A percentile compares a stretch with the other conserved stretches of the same genome.
Conservation (phyloP, 768 basidiomycete species). For the Steccherinum ochraceum region DNA sequence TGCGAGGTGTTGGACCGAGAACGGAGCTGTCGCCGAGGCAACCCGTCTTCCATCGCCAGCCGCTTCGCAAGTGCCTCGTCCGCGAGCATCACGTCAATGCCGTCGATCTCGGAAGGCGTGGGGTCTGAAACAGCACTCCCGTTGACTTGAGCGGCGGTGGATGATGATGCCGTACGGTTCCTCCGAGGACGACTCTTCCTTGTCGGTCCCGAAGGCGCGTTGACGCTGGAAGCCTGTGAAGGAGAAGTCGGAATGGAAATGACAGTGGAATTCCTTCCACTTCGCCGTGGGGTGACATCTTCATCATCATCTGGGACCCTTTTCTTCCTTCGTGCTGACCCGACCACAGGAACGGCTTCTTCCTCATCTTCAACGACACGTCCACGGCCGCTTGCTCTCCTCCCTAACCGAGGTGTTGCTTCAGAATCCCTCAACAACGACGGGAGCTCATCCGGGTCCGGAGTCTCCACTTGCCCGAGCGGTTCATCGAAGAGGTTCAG, state of each 20-base stretch:
- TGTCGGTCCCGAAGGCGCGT: background rate
- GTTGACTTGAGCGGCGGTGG: background rate
- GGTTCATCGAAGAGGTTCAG: background rate
- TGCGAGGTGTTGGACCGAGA: constrained; percentile 23
- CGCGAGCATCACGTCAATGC: constrained; percentile 7
- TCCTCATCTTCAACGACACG: background rate
- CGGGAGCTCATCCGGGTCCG: background rate
- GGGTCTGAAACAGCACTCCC: constrained; percentile 4
- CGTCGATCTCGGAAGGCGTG: background rate
- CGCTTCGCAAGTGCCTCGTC: constrained; percentile 23
- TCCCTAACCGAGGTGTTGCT: background rate
- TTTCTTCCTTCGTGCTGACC: background rate
- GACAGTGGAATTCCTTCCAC: background rate
- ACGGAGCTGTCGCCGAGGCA: constrained; percentile 21
- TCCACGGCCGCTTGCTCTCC: background rate
- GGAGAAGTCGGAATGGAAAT: background rate
- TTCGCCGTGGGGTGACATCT: background rate
- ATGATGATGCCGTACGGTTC: background rate
- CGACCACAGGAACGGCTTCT: background rate
- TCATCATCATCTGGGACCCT: background rate
- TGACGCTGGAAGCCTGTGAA: background rate
- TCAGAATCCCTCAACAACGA: background rate
- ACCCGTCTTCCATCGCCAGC: constrained; percentile 23
- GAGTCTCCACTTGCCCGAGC: background rate
- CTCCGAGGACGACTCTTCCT: background rate